Base-by-base conservation (phyloP, 2,329 filamentous ascomycete species). In the Alternaria ethzedia region DNA sequence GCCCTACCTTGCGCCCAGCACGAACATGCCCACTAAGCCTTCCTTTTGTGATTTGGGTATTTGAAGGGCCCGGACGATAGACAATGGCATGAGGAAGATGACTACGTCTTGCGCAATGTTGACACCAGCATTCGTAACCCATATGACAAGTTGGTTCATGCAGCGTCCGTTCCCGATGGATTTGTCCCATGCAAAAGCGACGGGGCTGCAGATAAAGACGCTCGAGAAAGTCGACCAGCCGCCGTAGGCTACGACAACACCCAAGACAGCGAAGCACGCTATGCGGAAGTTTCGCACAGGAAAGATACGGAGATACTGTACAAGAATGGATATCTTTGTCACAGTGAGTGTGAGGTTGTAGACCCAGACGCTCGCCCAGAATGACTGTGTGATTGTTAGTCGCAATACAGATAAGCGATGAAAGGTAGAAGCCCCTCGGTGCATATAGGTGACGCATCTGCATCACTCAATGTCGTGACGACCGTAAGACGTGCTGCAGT, bases 1-100 rank as follows among this genome's bases (percentile, higher is more conserved):
- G 32, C 69, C 78, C 63, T 72, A 82, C 80, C 80, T 77, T 9
- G 70, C 70, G 36, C 79, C 80, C 30, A 82, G 68, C 6, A 74
- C 72, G 57, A 83, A 81, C 52, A 82, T 75, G 6, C 70, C 64
- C 12, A 75, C 70, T 2, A 83, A 63, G 17, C 76, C 76, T 50
- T 73, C 64, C 66, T 81, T 82, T 60, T 82, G 77, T 5, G 64
- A 66, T 28, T 51, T 65, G 3, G 76, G 72, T 52, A 82, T 75
- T 7, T 72, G 68, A 13, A 83, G 67, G 6, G 67, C 71, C 50
- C 67, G 68, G 21, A 80, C 63, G 4, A 79, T 66, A 3, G 69
- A 68, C 46, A 80, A 70, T 3, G 78, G 78, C 13, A 80, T 64
- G 7, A 76, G 46, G 13, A 79, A 67, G 25, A 80, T 74, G 23